Percentiles rank a stretch among this genome's conserved stretches.
Conservation (phyloP, 2,329 filamentous ascomycete genomes). For the Pyrenochaeta sp. region DNA sequence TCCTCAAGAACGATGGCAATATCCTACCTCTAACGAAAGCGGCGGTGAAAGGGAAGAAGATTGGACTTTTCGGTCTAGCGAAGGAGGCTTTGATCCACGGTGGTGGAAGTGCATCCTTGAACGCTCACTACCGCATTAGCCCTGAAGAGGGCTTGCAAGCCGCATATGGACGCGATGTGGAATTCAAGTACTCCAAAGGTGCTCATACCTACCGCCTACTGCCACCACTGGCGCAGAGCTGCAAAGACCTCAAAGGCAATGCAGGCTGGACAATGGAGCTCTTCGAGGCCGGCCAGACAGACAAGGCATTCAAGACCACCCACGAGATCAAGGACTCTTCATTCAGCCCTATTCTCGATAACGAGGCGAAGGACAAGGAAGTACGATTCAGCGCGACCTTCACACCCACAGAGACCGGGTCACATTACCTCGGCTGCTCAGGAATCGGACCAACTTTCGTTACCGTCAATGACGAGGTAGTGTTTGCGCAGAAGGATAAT, state of each 20-base stretch:
- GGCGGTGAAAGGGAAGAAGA: conserved; percentile 61
- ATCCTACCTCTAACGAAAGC: conserved; percentile 71
- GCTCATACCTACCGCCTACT: conserved; percentile 47
- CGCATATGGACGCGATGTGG: conserved; percentile 38
- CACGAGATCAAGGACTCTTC: conserved; percentile 35
- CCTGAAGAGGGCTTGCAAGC: conserved; percentile 36
- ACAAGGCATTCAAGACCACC: conserved; percentile 32
- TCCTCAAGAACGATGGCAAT: conserved; percentile 74
- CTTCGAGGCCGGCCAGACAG: conserved; percentile 34
- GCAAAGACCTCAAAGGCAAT: conserved; percentile 37
- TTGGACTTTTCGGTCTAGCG: conserved; percentile 76
- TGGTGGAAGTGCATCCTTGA: conserved; percentile 42
- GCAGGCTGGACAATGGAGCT: conserved; percentile 44
- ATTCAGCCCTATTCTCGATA: conserved; percentile 35
- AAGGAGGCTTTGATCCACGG: conserved; percentile 54
- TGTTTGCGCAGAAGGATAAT: conserved; percentile 54
- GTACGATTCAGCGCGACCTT: conserved; percentile 35
- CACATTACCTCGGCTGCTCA: conserved; percentile 45
- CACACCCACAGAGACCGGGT: conserved; percentile 33
- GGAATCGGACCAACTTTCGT: conserved; percentile 44
- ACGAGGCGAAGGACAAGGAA: conserved; percentile 34
- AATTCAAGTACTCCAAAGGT: conserved; percentile 45
- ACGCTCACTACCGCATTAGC: conserved; percentile 39
- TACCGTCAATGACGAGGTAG: conserved; percentile 34
- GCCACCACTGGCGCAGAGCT: conserved; percentile 36